Evolutionary conservation across 805 yeast species (phyloP), one percentile per base, ranked within the genome.

Genomic region (Metschnikowia orientalis): DNA sequence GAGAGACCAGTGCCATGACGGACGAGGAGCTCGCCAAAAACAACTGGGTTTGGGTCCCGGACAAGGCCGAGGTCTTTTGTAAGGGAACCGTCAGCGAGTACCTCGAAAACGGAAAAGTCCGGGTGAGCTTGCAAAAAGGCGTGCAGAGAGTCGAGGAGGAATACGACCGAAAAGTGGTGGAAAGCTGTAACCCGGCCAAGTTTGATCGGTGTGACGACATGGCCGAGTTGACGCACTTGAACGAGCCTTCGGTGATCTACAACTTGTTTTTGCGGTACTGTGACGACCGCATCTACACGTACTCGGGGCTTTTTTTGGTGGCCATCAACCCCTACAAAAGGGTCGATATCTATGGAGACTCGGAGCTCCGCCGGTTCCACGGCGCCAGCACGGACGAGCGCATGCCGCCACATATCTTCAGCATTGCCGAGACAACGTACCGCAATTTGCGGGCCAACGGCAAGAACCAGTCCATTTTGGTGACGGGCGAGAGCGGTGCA

Each of bases 401-500:
- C 28, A 57, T 63, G 15, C 75, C 75, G 27, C 98, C 99, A 1
- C 99, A 92, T 56, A 88, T 92, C 23, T 92, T 79, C 59, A 94
- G 95, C 1, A 79, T 84, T 18, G 83, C 95, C 0, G 95, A 92
- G 50, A 77, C 77, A 28, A 95, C 97, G 1, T 85, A 79, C 47
- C 75, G 86, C 42, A 83, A 80, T 48, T 63, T 92, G 54, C 62
- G 86, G 8, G 67, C 71, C 8, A 79, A 82, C 43, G 69, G 65
- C 31, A 78, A 77, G 48, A 82, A 89, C 56, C 98, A 92, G 62
- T 80, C 94, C 8, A 87, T 92, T 35, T 67, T 92, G 30, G 97
- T 92, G n/a, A 92, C 98, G 0, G 99, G 99, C 44, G 99, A 92
- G 55, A 82, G 95, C 15, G 99, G 99, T 45, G 98, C 99, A 0